A percentile compares a stretch with the other conserved stretches of the same genome.
Evolutionary conservation across 768 basidiomycete species (phyloP).

Genomic region (Podaxis carcinomalis): DNA sequence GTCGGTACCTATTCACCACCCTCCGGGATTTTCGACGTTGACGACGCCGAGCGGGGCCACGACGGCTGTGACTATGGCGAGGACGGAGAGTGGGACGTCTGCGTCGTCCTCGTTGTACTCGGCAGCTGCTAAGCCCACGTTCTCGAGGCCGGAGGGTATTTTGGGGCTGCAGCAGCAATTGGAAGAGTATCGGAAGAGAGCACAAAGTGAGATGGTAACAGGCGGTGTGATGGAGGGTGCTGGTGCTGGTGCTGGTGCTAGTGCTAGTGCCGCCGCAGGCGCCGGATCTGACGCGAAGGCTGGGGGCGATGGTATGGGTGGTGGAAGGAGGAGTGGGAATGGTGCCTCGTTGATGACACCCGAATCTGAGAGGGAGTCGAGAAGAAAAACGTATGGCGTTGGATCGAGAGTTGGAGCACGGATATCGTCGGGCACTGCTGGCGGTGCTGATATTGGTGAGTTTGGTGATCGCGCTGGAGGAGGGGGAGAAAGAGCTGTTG

Average conservation of each 20-base stretch:
- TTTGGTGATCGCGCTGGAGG: constrained; percentile 6
- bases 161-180: constrained; percentile 52
- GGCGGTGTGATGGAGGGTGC: constrained; percentile 4
- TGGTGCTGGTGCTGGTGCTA: not conserved
- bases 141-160: constrained; percentile 49
- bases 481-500: constrained; percentile 15
- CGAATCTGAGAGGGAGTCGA: constrained; percentile 42
- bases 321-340: constrained; percentile 7
- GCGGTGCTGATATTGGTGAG: constrained; percentile 8
- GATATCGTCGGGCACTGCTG: constrained; percentile 36
- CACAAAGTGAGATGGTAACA: constrained; percentile 18
- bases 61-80: constrained; percentile 53
- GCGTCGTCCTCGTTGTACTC: constrained; percentile 49
- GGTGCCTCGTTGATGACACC: constrained; percentile 7
- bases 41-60: constrained; percentile 55
- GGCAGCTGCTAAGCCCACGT: constrained; percentile 42
- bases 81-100: constrained; percentile 46
- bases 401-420: constrained; percentile 33
- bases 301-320: not conserved
- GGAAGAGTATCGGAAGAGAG: constrained; percentile 29
- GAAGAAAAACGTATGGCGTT: constrained; percentile 29
- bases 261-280: not conserved
- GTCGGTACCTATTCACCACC: constrained; percentile 39
- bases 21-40: constrained; percentile 42
- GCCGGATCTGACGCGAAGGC: not conserved